Evolutionary conservation across 148 eudicot genomes (phyloP), one percentile per base, ranked within the genome.

Genomic region (Cornus suecica): DNA sequence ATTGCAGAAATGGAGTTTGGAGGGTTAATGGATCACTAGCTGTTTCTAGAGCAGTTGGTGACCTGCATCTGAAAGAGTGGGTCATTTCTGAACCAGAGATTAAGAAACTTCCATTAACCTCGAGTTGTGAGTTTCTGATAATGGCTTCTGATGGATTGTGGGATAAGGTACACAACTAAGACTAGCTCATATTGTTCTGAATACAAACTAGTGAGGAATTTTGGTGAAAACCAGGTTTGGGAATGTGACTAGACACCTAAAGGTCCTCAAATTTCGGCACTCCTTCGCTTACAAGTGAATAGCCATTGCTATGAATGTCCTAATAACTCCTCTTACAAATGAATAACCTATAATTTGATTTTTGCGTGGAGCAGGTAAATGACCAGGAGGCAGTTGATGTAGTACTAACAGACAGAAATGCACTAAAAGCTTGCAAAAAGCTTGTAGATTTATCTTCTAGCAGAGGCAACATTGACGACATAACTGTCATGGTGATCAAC

Each of bases 21-120:
- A 84, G 95, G 80, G 86, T 91, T 25, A 85, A 87, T 63, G 90
- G 92, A 61, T 79, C 89, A 34, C 84, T 91, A 8, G 90, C 90
- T 0, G 90, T 91, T 24, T 91, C 95, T 4, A 88, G 95, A 84
- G 86, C 92, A 16, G 81, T 91, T n/a, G 95, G 95, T 24, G 90
- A 91, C 69, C 72, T 54, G 68, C 84, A 89, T 69, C 70, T 87
- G 65, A 91, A 91, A 79, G 66, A 87, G 42, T 87, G 88, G 88
- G 76, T 91, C 23, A 91, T 81, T 72, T 78, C 89, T 80, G 87
- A 89, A n/a, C 95, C 95, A 1, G 90, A 88, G 25, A 78, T 81
- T 32, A 70, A 71, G 24, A 75, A 73, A 48, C 62, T 77, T 29
- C 31, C 66, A 10, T 52, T 74, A 58, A 30, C 80, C 56, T 26